Evolutionary conservation across 306 rosid genomes (phyloP), one percentile per base, ranked within the genome.

Genomic region (Betula pendula): DNA sequence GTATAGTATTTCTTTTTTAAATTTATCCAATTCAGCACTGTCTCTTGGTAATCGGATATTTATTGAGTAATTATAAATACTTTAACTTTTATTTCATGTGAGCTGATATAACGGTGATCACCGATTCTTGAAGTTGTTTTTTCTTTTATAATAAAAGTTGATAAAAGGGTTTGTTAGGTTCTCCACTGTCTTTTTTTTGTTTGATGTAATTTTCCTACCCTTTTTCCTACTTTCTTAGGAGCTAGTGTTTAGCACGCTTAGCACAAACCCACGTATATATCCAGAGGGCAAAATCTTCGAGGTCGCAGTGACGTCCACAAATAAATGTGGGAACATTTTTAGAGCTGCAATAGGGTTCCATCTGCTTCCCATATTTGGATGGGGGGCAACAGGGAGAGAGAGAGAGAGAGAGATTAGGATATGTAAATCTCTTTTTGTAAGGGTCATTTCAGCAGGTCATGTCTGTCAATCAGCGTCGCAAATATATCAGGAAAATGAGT

Each of bases 371-470:
- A 74, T 33, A 58, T 68, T 68, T 55, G 78, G 59, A 17, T n/a
- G 33, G 69, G 68, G 33, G 69, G 68, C 14, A 58, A 12, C 20
- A 68, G 8, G 1, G 29, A 27, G 31, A 48, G 48, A 59, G 60
- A 73, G 55, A n/a, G n/a, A n/a, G 16, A 25, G 74, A 67, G 53
- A 40, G 56, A 55, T 6, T 42, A 49, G 67, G 56, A 38, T 27
- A 19, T n/a, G n/a, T n/a, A n/a, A n/a, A n/a, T n/a, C 38, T 42
- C 6, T 12, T 63, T 56, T 14, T 24, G 22, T 50, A 33, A 19
- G 44, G 65, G 76, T 76, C 84, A 58, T 78, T 76, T 76, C 73
- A 38, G 25, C 31, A 24, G 75, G 86, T 71, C 81, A 42, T 51
- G 31, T 50, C 71, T 33, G 56, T 84, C 77, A 59, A 48, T 51